Percentiles rank a stretch among this genome's conserved stretches.
Evolutionary conservation across 129 eudicot genomes (phyloP).

Genomic region (Dittrichia graveolens): DNA sequence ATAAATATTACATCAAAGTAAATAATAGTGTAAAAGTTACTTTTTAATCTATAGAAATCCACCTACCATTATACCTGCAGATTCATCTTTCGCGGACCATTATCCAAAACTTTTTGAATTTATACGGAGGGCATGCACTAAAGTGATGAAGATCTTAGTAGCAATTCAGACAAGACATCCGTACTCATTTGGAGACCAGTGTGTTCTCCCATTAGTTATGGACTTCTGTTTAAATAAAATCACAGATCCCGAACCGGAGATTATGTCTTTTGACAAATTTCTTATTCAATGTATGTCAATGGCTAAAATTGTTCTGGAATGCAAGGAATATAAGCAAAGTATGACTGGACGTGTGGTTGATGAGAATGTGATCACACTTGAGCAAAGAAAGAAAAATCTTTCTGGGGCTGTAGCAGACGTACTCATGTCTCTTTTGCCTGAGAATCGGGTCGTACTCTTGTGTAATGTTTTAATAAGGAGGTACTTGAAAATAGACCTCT

Average conservation of each 20-base stretch:
- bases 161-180: constrained; percentile 89
- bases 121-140: constrained; percentile 72
- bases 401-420: constrained; percentile 71
- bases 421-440: constrained; percentile 71
- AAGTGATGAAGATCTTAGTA: constrained; percentile 80
- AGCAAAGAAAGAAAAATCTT: constrained; percentile 75
- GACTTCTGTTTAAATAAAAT: constrained; percentile 81
- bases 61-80: constrained; percentile 43
- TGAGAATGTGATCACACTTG: constrained; percentile 62
- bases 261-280: constrained; percentile 70
- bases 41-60: background rate
- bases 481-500: constrained; percentile 31
- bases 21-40: background rate
- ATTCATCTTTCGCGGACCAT: constrained; percentile 69
- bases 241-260: constrained; percentile 83
- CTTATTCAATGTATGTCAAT: constrained; percentile 84
- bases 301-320: constrained; percentile 83
- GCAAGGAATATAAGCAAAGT: constrained; percentile 84
- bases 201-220: constrained; percentile 71
- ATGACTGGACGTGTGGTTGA: constrained; percentile 84
- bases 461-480: constrained; percentile 87
- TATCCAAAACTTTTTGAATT: constrained; percentile 67
- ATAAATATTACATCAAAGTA: background rate
- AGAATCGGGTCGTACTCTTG: constrained; percentile 76
- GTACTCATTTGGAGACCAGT: constrained; percentile 87